Conservation (phyloP, 176 grass and related monocot species). For the Bonia amplexicaulis region DNA sequence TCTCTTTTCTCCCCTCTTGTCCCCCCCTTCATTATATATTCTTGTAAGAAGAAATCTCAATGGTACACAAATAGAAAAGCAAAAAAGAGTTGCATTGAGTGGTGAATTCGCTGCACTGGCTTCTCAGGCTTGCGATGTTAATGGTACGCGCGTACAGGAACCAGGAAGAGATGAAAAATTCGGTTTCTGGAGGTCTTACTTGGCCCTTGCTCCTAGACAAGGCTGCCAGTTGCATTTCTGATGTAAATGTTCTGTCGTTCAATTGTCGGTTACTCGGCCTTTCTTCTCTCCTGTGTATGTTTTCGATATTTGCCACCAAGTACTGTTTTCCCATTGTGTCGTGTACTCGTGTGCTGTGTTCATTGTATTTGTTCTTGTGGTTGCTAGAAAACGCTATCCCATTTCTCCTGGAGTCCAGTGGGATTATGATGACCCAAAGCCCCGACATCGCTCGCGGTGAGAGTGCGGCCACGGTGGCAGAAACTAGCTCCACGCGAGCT, state of each 20-base stretch:
- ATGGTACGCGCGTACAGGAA: background rate
- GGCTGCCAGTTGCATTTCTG: constrained; percentile 6
- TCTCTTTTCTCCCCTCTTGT: background rate
- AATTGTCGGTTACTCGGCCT: background rate
- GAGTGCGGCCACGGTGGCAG: background rate
- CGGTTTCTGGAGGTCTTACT: background rate
- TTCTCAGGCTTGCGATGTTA: constrained; percentile 16
- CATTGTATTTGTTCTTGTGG: background rate
- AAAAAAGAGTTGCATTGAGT: constrained; percentile 40
- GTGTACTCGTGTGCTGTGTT: background rate
- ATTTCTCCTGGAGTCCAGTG: background rate
- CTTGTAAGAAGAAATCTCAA: constrained; percentile 75
- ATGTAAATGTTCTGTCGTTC: background rate
- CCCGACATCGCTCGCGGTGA: background rate
- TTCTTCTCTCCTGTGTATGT: background rate
- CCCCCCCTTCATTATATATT: constrained; percentile 37
- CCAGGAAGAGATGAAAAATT: background rate
- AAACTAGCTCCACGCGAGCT: background rate
- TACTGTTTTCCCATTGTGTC: background rate
- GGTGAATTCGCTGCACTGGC: constrained; percentile 22
- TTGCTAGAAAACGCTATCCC: background rate
- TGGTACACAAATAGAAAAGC: constrained; percentile 46
- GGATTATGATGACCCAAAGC: background rate
- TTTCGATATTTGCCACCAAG: background rate
- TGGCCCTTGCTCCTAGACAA: background rate